Conservation (phyloP, 2,329 filamentous ascomycete species). For the Xylaria multiplex region DNA sequence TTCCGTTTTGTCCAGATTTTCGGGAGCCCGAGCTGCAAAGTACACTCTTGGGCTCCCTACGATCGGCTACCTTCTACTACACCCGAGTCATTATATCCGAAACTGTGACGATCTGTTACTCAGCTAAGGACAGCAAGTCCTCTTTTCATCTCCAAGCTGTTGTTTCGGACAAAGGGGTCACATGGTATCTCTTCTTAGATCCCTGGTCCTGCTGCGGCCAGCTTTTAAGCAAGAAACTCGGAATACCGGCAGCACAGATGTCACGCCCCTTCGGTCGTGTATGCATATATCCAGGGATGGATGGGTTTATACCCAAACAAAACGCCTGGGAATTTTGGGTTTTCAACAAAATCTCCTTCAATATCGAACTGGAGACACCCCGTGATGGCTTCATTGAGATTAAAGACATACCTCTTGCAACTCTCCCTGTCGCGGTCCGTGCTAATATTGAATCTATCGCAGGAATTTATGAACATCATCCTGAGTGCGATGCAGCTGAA, state of each 20-base stretch:
- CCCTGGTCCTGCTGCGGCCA: conserved; percentile 31
- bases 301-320: conserved; percentile 17
- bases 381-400: conserved; percentile 14
- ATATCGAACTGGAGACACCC: conserved; percentile 34
- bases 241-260: conserved; percentile 18
- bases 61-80: conserved; percentile 42
- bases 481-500: conserved; percentile 49
- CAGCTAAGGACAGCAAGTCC: conserved; percentile 25
- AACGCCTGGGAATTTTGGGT: conserved; percentile 37
- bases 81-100: conserved; percentile 42
- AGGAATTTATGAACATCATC: conserved; percentile 38
- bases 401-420: background rate
- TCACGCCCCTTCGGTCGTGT: conserved; percentile 35
- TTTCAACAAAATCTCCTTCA: conserved; percentile 32
- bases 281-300: conserved; percentile 9
- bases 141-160: conserved; percentile 41
- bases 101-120: conserved; percentile 43
- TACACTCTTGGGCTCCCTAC: conserved; percentile 26
- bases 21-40: conserved; percentile 9
- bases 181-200: conserved; percentile 43
- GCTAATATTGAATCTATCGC: conserved; percentile 16
- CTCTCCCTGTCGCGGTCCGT: conserved; percentile 21
- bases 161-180: conserved; percentile 37
- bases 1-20: conserved; percentile 16
- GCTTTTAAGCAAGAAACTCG: conserved; percentile 17